These are phyloP conservation scores for Parathielavia appendiculata DNA, from an alignment of 495 filamentous ascomycete species.

Conservation along the genomic window DNA sequence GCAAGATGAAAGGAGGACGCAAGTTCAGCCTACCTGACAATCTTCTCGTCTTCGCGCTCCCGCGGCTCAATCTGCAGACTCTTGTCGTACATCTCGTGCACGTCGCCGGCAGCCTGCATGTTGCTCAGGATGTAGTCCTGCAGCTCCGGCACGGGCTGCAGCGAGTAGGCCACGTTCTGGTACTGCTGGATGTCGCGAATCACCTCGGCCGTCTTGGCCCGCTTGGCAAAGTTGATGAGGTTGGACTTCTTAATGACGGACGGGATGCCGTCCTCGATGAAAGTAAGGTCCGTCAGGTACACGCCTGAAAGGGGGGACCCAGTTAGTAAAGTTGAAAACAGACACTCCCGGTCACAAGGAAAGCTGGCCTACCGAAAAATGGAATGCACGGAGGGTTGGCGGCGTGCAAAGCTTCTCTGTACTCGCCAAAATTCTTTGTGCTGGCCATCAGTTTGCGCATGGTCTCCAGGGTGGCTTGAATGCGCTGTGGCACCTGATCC, in stretches of 20 bases:
- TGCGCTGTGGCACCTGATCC: conserved; percentile 82
- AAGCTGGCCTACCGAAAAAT: conserved; percentile 74
- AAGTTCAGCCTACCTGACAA: conserved; percentile 49
- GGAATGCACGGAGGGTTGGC: conserved; percentile 97
- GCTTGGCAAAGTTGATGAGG: conserved; percentile 97
- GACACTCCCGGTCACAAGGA: neutral
- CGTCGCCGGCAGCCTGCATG: conserved; percentile 83
- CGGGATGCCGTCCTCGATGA: conserved; percentile 97
- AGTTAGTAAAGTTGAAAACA: conserved; percentile 12
- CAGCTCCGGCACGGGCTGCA: conserved; percentile 82
- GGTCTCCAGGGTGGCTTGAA: conserved; percentile 69
- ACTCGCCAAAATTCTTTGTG: conserved; percentile 97
- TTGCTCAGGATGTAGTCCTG: conserved; percentile 96
- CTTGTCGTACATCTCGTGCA: conserved; percentile 98
- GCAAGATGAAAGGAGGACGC: neutral
- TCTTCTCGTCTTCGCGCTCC: conserved; percentile 88
- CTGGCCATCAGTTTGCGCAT: conserved; percentile 96
- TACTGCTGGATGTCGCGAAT: conserved; percentile 98
- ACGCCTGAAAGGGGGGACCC: conserved; percentile 55
- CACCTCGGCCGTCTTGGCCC: conserved; percentile 94
- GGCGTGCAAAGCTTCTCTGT: conserved; percentile 83
- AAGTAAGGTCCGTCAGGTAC: conserved; percentile 95
- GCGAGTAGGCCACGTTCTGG: conserved; percentile 88
- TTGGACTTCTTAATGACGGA: conserved; percentile 91
- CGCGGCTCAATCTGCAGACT: conserved; percentile 88